Base-by-base conservation (phyloP, 495 filamentous ascomycete genomes). In the Aspergillus taichungensis region DNA sequence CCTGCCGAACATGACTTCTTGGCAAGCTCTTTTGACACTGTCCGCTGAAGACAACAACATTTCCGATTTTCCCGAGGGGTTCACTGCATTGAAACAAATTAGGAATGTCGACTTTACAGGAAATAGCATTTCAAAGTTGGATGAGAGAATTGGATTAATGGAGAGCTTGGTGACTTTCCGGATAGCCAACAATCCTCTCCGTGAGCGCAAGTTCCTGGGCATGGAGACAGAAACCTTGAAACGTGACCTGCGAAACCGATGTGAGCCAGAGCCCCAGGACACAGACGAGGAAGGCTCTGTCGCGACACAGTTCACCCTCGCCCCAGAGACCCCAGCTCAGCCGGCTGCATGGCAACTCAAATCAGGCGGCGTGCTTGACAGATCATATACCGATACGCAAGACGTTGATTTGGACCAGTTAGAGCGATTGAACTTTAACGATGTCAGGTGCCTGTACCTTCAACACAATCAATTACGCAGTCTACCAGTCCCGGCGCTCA, bases 201-300 rank as follows among this genome's bases (percentile, higher is more conserved):
- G 83, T 36, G 89, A 95, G 52, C 87, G 85, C 52, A 94, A 85
- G 59, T 84, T 92, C 43, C 69, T 89, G 29, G 82, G 69, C 13
- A 85, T 95, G 72, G 72, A 73, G 18, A 87, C 86, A 0, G 85
- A 88, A 13, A 85, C 89, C 42, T 61, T 98, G 53, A 95, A 95
- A 66, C 74, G 73, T 34, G 81, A 83, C 50, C 69, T 98, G 40
- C 78, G 76, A 30, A 73, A 73, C 33, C 77, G 87, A 13, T 69
- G 92, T 35, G 78, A 83, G 43, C 83, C 86, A 3, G 68, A 69
- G 13, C 52, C 52, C 9, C 60, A 59, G 32, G 66, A 74, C 35
- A 69, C 66, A 28, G 63, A 69, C 34, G 66, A 71, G 28, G 54
- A 62, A 41, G 67, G 67, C 7, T 70, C 69, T 7, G 67, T 69